phyloP scores from a whole-genome alignment of 371 early-diverging fungal genomes.

The Apophysomyces trapeziformis region DNA sequence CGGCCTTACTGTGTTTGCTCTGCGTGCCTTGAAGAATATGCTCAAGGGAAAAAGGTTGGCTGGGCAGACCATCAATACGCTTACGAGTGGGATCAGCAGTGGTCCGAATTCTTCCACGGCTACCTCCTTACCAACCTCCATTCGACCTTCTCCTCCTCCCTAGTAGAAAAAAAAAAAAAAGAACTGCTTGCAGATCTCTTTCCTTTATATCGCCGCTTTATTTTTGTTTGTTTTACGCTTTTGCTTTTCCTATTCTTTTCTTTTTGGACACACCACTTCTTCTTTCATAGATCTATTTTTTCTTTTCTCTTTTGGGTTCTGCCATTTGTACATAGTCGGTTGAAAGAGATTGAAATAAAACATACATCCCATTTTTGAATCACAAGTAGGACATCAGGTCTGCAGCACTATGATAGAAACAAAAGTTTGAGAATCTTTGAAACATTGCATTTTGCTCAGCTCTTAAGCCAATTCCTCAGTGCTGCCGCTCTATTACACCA shows the following conservation, averaged over 20 bases:
- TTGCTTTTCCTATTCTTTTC: not conserved
- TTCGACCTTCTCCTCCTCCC: conserved; percentile 10
- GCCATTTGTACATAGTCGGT: conserved; percentile 9
- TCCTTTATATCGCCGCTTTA: not conserved
- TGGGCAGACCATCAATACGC: conserved; percentile 17
- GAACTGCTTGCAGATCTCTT: conserved; percentile 4
- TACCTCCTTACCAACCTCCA: not conserved
- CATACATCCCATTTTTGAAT: no score
- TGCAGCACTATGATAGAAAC: no score
- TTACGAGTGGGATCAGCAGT: not conserved
- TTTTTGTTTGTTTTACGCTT: conserved; percentile 5
- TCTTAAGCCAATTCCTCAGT: no score
- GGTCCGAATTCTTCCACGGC: not conserved
- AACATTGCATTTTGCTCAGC: no score
- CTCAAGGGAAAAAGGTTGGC: conserved; percentile 60
- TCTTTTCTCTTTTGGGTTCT: conserved; percentile 2
- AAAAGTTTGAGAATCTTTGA: no score
- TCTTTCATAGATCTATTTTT: conserved; percentile 9
- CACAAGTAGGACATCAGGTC: no score
- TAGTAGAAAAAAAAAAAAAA: not conserved
- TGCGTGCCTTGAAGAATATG: conserved; percentile 83
- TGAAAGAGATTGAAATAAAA: conserved; percentile 11
- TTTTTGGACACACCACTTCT: not conserved
- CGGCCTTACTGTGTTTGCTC: conserved; percentile 88
- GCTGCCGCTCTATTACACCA: no score